Percentiles rank a stretch among this genome's conserved stretches.
phyloP scores from a whole-genome alignment of 331 rosid species.

The Rhamnella rubrinervis region DNA sequence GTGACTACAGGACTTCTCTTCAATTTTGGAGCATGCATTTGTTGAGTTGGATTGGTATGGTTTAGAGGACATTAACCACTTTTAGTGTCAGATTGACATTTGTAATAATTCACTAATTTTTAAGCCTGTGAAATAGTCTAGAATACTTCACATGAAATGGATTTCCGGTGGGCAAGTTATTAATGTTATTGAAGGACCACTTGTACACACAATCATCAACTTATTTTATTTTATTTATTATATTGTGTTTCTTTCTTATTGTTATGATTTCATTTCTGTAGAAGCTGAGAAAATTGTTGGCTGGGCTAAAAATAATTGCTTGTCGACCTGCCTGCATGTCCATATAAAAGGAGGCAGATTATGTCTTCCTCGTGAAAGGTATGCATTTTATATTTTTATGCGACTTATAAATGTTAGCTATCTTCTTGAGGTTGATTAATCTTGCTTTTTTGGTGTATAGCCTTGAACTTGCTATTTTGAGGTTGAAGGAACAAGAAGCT shows the following conservation, averaged over 20 bases:
- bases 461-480: slow-evolving; percentile 76
- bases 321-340: slow-evolving; percentile 71
- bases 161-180: background rate
- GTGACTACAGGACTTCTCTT: too few relatives aligned
- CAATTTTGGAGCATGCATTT: too few relatives aligned
- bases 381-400: background rate
- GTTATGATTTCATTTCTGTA: slow-evolving; percentile 26
- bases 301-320: slow-evolving; percentile 90
- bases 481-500: slow-evolving; percentile 80
- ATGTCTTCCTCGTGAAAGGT: slow-evolving; percentile 59
- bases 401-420: background rate
- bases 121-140: too few relatives aligned
- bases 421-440: slow-evolving; percentile 25
- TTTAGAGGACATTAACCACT: too few relatives aligned
- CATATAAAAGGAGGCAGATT: slow-evolving; percentile 73
- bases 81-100: too few relatives aligned
- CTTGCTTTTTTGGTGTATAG: slow-evolving; percentile 43
- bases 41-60: too few relatives aligned
- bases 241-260: background rate
- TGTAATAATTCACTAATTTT: too few relatives aligned
- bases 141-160: too few relatives aligned
- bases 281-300: slow-evolving; percentile 97
- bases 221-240: background rate
- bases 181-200: background rate
- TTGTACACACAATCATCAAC: background rate